Conservation (phyloP, 2,329 filamentous ascomycete species). For the Amphichorda felina region DNA sequence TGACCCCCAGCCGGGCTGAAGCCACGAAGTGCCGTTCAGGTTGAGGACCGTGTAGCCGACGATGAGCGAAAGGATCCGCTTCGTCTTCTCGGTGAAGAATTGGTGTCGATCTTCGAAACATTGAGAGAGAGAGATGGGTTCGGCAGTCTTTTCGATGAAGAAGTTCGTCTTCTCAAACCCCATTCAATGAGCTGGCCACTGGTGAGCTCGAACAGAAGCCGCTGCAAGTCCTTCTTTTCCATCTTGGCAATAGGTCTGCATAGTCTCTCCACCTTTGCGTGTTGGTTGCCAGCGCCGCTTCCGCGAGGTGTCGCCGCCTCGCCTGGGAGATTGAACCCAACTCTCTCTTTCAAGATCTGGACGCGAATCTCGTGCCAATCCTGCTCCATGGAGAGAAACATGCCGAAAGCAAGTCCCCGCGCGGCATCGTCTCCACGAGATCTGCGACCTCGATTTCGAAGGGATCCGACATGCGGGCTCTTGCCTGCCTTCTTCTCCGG, state of each 20-base stretch:
- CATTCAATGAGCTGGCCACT: constrained; percentile 1
- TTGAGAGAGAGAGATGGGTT: constrained; percentile 1
- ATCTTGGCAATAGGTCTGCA: constrained; percentile 1
- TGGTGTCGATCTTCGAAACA: not conserved
- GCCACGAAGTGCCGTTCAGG: constrained; percentile 6
- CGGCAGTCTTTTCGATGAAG: not conserved
- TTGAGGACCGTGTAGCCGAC: constrained; percentile 4
- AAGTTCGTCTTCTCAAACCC: constrained; percentile 1
- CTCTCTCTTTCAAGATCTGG: not conserved
- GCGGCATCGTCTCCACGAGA: not conserved
- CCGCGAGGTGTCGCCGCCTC: not conserved
- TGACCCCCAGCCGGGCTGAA: constrained; percentile 4
- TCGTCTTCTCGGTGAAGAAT: constrained; percentile 2
- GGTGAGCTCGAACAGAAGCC: not conserved
- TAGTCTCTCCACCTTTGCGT: constrained; percentile 1
- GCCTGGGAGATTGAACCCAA: too few relatives aligned
- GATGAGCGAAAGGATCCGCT: constrained; percentile 2
- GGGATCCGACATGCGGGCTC: too few relatives aligned
- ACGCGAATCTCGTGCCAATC: constrained; percentile 3
- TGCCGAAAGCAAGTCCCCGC: constrained; percentile 1
- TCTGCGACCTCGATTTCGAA: too few relatives aligned
- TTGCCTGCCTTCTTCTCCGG: not conserved
- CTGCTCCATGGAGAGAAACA: constrained; percentile 3
- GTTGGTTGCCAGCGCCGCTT: not conserved
- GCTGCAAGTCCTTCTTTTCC: not conserved